These are phyloP conservation scores for Populus tomentosa DNA, from an alignment of 441 rosid genomes.

Conservation along the genomic window DNA sequence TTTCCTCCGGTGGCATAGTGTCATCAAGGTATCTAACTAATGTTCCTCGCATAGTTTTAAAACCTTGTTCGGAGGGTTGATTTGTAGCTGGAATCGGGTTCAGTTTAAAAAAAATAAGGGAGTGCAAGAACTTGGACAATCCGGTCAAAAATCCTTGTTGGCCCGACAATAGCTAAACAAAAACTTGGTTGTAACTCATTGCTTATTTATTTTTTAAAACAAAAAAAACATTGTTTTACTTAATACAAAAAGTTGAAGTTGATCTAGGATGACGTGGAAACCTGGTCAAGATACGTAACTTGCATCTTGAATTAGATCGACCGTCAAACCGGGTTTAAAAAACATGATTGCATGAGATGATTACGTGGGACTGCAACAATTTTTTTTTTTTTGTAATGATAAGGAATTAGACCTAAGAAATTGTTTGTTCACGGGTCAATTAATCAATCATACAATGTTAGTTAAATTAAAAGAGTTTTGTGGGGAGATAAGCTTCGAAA, in stretches of 20 bases:
- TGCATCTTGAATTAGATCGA: too few relatives aligned
- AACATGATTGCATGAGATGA: neutral
- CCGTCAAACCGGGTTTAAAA: too few relatives aligned
- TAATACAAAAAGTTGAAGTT: too few relatives aligned
- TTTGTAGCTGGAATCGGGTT: accelerated
- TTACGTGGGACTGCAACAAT: neutral
- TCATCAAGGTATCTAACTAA: neutral
- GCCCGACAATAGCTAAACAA: too few relatives aligned
- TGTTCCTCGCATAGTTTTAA: neutral
- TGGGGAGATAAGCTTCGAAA: constrained; percentile 16
- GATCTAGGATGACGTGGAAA: too few relatives aligned
- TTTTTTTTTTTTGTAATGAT: neutral
- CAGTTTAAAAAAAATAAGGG: accelerated
- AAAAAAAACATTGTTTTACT: too few relatives aligned
- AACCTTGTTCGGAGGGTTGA: accelerated
- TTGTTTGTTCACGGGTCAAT: constrained; percentile 40
- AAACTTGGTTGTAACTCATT: too few relatives aligned
- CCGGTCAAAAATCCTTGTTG: too few relatives aligned
- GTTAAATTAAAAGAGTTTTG: constrained; percentile 11
- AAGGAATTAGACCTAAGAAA: constrained; percentile 13
- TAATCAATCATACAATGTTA: constrained; percentile 10
- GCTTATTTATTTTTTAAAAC: too few relatives aligned
- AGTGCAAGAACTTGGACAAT: too few relatives aligned
- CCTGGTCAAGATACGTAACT: too few relatives aligned
- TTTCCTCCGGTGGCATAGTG: too few relatives aligned